Base-by-base conservation (phyloP, 768 basidiomycete genomes). In the Termitomyces sp. region DNA sequence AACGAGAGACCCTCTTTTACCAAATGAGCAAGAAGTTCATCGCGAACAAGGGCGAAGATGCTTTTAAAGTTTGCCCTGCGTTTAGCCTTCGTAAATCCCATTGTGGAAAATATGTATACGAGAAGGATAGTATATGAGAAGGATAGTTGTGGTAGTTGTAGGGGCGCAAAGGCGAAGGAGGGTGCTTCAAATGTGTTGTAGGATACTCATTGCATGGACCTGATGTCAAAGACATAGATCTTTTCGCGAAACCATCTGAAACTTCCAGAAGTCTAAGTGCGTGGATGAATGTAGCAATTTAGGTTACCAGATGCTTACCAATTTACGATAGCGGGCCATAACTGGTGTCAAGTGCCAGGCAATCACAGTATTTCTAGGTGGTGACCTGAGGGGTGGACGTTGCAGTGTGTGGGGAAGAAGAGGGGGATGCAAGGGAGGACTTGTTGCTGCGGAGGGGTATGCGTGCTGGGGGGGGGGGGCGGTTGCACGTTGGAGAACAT, bases 1-100 rank as follows among this genome's bases (percentile, higher is more conserved):
- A 78, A 62, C 1, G 96, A 93, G 85, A 98, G 91, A 4, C 84
- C 82, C 66, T 92, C 81, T 7, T 72, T 73, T 45, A 79, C 76
- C 63, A 92, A 77, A 67, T 89, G 81, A 4, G 73, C 81, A 57
- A 95, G 69, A 12, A 97, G 80, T 73, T 96, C 93, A 60, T 89
- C 83, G 16, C 86, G 82, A 64, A 98, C 82, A 61, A 77, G 72
- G 14, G 76, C 76, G 73, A 86, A 98, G 2, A 89, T 87, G 27
- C 68, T 78, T 65, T 89, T 80, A 74, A 98, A 98, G 54, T 79
- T 82, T 5, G 73, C 70, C 33, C 86, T 81, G 56, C 76, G 74
- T 37, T 56, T 56, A 22, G 63, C 56, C 52, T 63, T 64, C 14
- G 47, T 49, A 30, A n/a, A 45, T 14, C 61, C 44, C 65, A 67